Base-by-base conservation (phyloP, 139 green algal species). In the Parachlorella kessleri region DNA sequence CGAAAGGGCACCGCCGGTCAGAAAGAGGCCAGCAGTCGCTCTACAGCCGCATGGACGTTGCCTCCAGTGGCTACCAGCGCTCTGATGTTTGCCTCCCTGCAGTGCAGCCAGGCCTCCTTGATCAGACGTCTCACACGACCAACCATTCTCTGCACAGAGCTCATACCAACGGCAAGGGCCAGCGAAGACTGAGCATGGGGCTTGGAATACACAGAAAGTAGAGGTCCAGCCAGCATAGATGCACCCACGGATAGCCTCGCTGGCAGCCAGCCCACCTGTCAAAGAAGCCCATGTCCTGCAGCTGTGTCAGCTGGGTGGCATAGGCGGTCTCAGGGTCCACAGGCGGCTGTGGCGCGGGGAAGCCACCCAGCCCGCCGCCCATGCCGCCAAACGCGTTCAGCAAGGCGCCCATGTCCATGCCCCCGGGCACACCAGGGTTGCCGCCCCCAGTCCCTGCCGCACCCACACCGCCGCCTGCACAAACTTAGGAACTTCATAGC, bases 261-360 rank as follows among this genome's bases (percentile, higher is more conserved):
- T n/a, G n/a, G n/a, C n/a, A n/a, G n/a, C n/a, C n/a, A n/a, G n/a
- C 48, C 21, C 48, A 59, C 1, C 84, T 79, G 73, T 98, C 90
- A 42, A 72, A 86, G 76, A 99, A 99, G 32, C 96, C 96, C 96
- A 99, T 99, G 75, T 95, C 94, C 78, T 93, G 84, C 78, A 99
- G 86, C 84, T 98, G 92, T 81, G 92, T 74, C 68, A 99, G 83
- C 91, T 99, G 96, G 33, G 85, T 76, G 6, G 90, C 94, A 67
- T 93, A 98, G 0, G 83, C 76, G 10, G 87, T 84, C 71, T 94
- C 91, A 1, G 92, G 90, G 82, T 97, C 86, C 6, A 87, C 89
- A 7, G 87, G 85, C n/a, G 87, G 86, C 21, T 88, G 30, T 2
- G 78, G 79, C 3, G 66, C 75, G 9, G n/a, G 81, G 37, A 72